These are phyloP conservation scores for carrot (Daucus carota) DNA, from an alignment of 129 eudicot genomes.

Conservation along the genomic window DH1_v3.0 NC_030386.2:2940501-2941000, in stretches of 20 bases:
- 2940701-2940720: conserved; percentile 34
- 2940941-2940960: conserved; percentile 20
- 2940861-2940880: not conserved
- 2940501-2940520: not conserved
- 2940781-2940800: conserved; percentile 65
- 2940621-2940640: conserved; percentile 64
- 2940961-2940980: conserved; percentile 43
- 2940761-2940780: conserved; percentile 53
- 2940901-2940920: conserved; percentile 16
- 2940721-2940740: conserved; percentile 41
- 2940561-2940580: conserved; percentile 57
- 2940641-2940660: conserved; percentile 44
- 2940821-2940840: conserved; percentile 22
- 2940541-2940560: conserved; percentile 13
- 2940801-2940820: conserved; percentile 49
- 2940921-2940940: conserved; percentile 49
- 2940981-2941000: conserved; percentile 58
- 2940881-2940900: not conserved
- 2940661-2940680: conserved; percentile 47
- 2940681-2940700: conserved; percentile 41
- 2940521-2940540: not conserved
- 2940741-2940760: conserved; percentile 41
- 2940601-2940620: conserved; percentile 43
- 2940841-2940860: not conserved
- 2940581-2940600: conserved; percentile 51